Conservation (phyloP, 352 stramenopile species). For the Hyaloperonospora arabidopsidis region DNA sequence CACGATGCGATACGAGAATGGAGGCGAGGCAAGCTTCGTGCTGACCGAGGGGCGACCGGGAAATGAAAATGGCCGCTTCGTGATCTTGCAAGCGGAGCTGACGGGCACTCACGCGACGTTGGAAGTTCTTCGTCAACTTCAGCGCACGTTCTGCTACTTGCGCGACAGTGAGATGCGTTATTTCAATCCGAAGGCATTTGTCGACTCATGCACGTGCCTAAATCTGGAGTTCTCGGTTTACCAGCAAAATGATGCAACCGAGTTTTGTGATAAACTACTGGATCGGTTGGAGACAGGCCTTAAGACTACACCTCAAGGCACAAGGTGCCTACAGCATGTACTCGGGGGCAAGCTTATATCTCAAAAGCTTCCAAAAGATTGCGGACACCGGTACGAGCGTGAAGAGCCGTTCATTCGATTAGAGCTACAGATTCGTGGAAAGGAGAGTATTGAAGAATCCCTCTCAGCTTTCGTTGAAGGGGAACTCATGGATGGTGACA, state of each 20-base stretch:
- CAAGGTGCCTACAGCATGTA: conserved; percentile 64
- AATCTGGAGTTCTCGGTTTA: conserved; percentile 94
- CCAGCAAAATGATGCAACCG: conserved; percentile 98
- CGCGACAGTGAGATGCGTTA: conserved; percentile 82
- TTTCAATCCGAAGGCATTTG: conserved; percentile 83
- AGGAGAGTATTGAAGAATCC: conserved; percentile 96
- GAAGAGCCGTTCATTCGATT: conserved; percentile 97
- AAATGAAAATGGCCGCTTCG: conserved; percentile 94
- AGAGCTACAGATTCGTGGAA: conserved; percentile 97
- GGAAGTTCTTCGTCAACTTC: conserved; percentile 84
- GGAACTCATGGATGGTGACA: conserved; percentile 99
- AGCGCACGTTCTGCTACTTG: conserved; percentile 86
- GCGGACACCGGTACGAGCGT: conserved; percentile 89
- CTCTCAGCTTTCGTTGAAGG: conserved; percentile 95
- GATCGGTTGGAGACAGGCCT: conserved; percentile 95
- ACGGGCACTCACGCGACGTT: conserved; percentile 73
- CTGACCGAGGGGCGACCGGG: conserved; percentile 88
- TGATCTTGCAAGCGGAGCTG: conserved; percentile 71
- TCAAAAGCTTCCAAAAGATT: conserved; percentile 87
- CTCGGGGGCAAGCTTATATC: conserved; percentile 81
- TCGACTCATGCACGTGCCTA: conserved; percentile 82
- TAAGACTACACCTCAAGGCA: conserved; percentile 84
- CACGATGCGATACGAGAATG: conserved; percentile 83
- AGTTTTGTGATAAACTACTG: conserved; percentile 98
- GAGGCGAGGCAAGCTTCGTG: conserved; percentile 82